phyloP scores from a whole-genome alignment of 2,329 filamentous ascomycete genomes.

The Fusarium napiforme region DNA sequence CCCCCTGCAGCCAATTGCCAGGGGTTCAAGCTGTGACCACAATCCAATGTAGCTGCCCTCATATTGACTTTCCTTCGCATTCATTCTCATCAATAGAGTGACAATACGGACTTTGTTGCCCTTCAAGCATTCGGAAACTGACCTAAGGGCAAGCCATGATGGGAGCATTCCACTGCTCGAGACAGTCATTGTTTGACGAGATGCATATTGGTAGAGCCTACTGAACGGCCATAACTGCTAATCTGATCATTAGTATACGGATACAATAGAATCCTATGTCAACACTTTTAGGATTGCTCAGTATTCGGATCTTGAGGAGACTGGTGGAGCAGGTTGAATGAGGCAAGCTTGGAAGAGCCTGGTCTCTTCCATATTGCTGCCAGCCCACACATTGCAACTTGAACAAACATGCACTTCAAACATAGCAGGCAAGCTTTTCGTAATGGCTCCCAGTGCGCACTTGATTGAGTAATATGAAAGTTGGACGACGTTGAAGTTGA shows the following conservation, averaged over 20 bases:
- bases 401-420: not conserved
- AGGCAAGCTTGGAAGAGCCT: not conserved
- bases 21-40: not conserved
- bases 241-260: not conserved
- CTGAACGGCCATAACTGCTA: fast-evolving
- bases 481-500: not conserved
- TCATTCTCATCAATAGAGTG: not conserved
- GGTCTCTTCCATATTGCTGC: not conserved
- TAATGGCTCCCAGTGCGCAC: not conserved
- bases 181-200: not conserved
- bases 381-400: too few species aligned
- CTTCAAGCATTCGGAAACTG: not conserved
- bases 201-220: not conserved
- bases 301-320: too few species aligned
- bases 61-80: not conserved
- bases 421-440: not conserved
- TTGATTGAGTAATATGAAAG: too few species aligned
- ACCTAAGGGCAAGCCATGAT: not conserved
- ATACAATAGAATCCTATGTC: not conserved
- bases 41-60: not conserved
- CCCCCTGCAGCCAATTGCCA: not conserved
- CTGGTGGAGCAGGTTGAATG: not conserved
- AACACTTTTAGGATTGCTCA: not conserved
- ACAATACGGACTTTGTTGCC: not conserved
- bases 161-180: not conserved